These are phyloP conservation scores for Microthlaspi erraticum DNA, from an alignment of 345 rosid species.

Conservation along the genomic window DNA sequence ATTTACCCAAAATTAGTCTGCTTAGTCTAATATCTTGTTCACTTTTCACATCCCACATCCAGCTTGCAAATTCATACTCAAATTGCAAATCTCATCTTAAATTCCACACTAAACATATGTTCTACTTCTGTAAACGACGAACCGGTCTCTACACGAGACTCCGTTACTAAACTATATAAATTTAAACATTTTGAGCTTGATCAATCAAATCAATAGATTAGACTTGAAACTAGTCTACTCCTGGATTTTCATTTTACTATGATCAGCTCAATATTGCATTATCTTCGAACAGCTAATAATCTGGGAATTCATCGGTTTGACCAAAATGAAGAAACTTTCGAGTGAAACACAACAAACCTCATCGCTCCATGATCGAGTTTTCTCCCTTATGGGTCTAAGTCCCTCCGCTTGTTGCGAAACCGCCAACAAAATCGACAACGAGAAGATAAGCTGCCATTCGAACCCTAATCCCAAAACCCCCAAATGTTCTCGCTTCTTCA, in stretches of 20 bases:
- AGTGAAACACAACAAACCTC: slow-evolving; percentile 61
- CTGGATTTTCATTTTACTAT: background rate
- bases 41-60: background rate
- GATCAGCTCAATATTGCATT: slow-evolving; percentile 10
- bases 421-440: slow-evolving; percentile 60
- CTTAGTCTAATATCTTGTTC: slow-evolving; percentile 7
- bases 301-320: slow-evolving; percentile 19
- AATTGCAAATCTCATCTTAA: slow-evolving; percentile 3
- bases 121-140: slow-evolving; percentile 2
- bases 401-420: slow-evolving; percentile 63
- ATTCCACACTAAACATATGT: slow-evolving; percentile 12
- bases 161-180: background rate
- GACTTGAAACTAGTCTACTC: background rate
- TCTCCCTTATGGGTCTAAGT: slow-evolving; percentile 89
- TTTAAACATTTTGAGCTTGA: background rate
- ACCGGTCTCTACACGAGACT: background rate
- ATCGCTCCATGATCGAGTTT: slow-evolving; percentile 86
- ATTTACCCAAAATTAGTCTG: slow-evolving; percentile 16
- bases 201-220: slow-evolving; percentile 33
- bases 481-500: slow-evolving; percentile 49
- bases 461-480: slow-evolving; percentile 55
- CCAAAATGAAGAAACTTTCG: slow-evolving; percentile 15
- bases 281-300: slow-evolving; percentile 10
- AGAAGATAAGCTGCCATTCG: slow-evolving; percentile 46
- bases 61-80: too few relatives aligned